Evolutionary conservation across 345 rosid genomes (phyloP), one percentile per base, ranked within the genome.

Genomic region (Murraya koenigii): DNA sequence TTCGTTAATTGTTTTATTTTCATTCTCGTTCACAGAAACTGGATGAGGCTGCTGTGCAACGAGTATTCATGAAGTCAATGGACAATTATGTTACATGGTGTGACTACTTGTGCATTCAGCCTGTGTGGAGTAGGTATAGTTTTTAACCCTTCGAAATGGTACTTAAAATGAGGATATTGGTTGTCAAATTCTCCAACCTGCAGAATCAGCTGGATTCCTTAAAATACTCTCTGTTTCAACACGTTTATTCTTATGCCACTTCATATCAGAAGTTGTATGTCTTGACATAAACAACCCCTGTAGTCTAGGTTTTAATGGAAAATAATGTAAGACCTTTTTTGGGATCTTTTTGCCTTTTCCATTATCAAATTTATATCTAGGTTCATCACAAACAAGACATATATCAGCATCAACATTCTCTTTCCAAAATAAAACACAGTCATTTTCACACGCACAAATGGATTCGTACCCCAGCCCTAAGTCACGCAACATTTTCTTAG

Each of bases 391-490:
- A 7, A 20, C 19, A n/a, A 3, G 28, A 54, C 82, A 82, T 4
- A 49, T 5, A 1, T 25, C 0, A 4, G 0, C 26, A 2, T 47
- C 5, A 6, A 17, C 59, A 69, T 74, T 1, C 4, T 74, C 22
- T 1, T 54, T 52, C 78, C 56, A 77, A 25, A 49, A 81, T 1
- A 77, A 2, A 0, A 23, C 44, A 44, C 66, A 77, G 17, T 81
- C 69, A 72, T 81, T 66, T 5, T 3, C 1, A 60, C 82, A 66
- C 10, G 59, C 63, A 66, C 75, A 8, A 13, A 78, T 70, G 19
- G 14, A 14, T 44, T 36, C 14, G 28, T 47, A 69, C 14, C 47
- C 17, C 5, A 23, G 1, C 9, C 13, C 44, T 38, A 39, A 39
- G 13, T 0, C 44, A 39, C 3, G 1, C 1, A 8, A 22, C 1